Conservation (phyloP, 306 rosid genomes). For the Lupinus albus region DNA sequence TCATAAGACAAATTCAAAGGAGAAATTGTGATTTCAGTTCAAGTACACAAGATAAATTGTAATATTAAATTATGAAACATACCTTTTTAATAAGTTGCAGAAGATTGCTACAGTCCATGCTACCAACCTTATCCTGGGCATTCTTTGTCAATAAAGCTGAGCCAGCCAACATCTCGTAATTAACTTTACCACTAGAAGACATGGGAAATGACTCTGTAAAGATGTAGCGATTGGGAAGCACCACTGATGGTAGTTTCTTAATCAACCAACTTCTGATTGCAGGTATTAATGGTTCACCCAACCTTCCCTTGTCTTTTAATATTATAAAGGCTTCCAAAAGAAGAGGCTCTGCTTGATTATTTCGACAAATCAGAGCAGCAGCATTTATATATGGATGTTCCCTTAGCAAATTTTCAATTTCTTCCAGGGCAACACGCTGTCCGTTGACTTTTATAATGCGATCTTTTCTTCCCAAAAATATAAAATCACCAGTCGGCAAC, state of each 20-base stretch:
- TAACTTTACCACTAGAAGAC: conserved; percentile 77
- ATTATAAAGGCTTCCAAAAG: conserved; percentile 69
- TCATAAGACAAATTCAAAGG: conserved; percentile 19
- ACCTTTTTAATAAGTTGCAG: conserved; percentile 73
- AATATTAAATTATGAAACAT: conserved; percentile 30
- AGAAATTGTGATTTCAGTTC: conserved; percentile 30
- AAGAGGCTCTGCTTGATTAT: conserved; percentile 49
- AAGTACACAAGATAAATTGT: conserved; percentile 17
- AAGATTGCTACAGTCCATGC: conserved; percentile 48
- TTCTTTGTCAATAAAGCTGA: conserved; percentile 45
- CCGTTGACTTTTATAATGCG: conserved; percentile 77
- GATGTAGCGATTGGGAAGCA: conserved; percentile 64
- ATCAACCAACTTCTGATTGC: conserved; percentile 72
- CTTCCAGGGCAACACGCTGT: conserved; percentile 79
- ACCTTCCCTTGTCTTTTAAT: conserved; percentile 51
- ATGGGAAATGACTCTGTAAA: conserved; percentile 65
- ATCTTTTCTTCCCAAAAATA: conserved; percentile 88
- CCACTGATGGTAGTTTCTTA: conserved; percentile 59
- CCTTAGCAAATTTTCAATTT: conserved; percentile 72
- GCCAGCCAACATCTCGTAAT: conserved; percentile 60
- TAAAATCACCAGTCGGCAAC: conserved; percentile 72
- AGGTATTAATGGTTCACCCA: conserved; percentile 54
- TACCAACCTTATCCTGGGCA: conserved; percentile 46
- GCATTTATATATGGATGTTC: conserved; percentile 66
- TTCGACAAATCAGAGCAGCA: conserved; percentile 65